A percentile compares a stretch with the other conserved stretches of the same genome.
These are phyloP conservation scores for Fusarium guadeloupense DNA, from an alignment of 2,329 filamentous ascomycete species.

Conservation along the genomic window DNA sequence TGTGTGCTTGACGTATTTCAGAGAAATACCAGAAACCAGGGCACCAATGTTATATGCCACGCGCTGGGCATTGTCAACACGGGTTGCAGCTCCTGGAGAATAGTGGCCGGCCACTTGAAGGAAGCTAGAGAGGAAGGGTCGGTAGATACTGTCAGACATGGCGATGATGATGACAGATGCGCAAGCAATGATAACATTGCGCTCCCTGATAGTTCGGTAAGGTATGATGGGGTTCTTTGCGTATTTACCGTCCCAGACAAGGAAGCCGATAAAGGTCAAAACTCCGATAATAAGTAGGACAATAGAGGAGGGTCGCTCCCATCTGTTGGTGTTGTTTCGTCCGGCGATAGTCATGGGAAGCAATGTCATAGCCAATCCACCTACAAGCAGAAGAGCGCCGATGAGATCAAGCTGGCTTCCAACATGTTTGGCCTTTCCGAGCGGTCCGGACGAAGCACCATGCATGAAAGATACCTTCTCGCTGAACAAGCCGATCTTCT, in stretches of 20 bases:
- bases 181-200: constrained; percentile 30
- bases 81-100: constrained; percentile 24
- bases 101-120: constrained; percentile 23
- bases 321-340: constrained; percentile 25
- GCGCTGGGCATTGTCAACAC: constrained; percentile 26
- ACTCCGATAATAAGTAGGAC: constrained; percentile 21
- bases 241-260: constrained; percentile 25
- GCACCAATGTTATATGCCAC: constrained; percentile 27
- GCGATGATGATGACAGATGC: constrained; percentile 24
- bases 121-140: constrained; percentile 26
- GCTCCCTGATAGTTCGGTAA: constrained; percentile 27
- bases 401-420: constrained; percentile 13
- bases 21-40: background rate
- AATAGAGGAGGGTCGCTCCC: constrained; percentile 24
- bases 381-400: constrained; percentile 23
- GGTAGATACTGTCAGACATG: constrained; percentile 32
- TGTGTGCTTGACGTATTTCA: constrained; percentile 29
- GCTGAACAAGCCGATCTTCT: background rate
- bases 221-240: constrained; percentile 26
- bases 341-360: constrained; percentile 30
- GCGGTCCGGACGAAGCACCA: background rate
- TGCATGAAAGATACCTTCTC: constrained; percentile 14
- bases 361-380: constrained; percentile 27
- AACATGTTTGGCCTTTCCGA: constrained; percentile 11
- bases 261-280: constrained; percentile 10